phyloP scores from a whole-genome alignment of 257 asterid species.

The Rubia yunnanensis region DNA sequence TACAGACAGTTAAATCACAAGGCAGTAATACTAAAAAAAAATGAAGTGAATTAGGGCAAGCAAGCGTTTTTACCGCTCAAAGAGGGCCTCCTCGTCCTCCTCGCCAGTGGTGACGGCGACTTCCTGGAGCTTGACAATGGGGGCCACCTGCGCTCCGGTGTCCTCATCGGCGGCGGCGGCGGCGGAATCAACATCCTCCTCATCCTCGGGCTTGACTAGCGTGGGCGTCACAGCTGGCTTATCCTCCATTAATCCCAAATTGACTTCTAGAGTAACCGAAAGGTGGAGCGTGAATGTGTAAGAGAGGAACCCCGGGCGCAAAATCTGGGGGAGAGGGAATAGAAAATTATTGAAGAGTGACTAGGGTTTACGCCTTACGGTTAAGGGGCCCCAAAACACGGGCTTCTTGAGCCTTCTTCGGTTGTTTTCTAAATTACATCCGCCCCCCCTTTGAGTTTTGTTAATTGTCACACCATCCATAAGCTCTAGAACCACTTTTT shows the following conservation, averaged over 20 bases:
- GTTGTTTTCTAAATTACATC: neutral
- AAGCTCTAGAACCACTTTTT: too few relatives aligned
- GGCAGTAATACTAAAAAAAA: neutral
- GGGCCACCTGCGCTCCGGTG: slow-evolving; percentile 76
- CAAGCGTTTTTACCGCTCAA: slow-evolving; percentile 45
- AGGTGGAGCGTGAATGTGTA: slow-evolving; percentile 1
- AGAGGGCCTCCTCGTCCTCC: slow-evolving; percentile 59
- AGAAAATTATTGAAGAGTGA: neutral
- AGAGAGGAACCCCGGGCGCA: neutral
- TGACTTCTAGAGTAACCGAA: neutral
- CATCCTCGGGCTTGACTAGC: slow-evolving; percentile 19
- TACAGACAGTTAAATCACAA: neutral
- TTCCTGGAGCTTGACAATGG: slow-evolving; percentile 63
- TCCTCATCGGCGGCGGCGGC: slow-evolving; percentile 62
- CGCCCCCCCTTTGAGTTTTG: neutral
- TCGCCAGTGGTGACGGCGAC: slow-evolving; percentile 78
- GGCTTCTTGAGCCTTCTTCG: neutral
- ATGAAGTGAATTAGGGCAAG: neutral
- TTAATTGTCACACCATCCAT: neutral
- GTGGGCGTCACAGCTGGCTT: slow-evolving; percentile 26
- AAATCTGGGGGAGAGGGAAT: neutral
- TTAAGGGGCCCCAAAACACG: neutral
- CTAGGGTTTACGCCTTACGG: slow-evolving; percentile 7
- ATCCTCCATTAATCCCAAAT: slow-evolving; percentile 29
- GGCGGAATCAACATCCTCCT: slow-evolving; percentile 36